phyloP scores from a whole-genome alignment of 208 protist genomes.

The Acanthamoeba castellanii region DNA sequence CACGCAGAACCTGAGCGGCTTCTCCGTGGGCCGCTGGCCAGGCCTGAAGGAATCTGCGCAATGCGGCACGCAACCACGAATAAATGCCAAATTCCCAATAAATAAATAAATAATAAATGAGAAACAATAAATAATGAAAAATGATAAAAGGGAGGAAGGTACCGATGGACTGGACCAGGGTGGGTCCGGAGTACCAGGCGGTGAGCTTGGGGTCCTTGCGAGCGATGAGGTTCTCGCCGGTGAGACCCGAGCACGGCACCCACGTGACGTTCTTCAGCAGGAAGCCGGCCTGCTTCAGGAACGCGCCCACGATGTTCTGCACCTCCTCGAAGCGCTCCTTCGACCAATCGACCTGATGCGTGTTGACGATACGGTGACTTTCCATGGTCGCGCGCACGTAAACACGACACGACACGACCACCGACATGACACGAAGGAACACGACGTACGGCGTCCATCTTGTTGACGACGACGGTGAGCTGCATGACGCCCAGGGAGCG shows the following conservation, averaged over 20 bases:
- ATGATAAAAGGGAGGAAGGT: not conserved
- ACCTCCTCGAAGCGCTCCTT: slow-evolving; percentile 85
- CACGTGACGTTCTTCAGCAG: slow-evolving; percentile 75
- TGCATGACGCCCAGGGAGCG: slow-evolving; percentile 85
- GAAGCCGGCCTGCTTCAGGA: slow-evolving; percentile 83
- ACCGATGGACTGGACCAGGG: slow-evolving; percentile 80
- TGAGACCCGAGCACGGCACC: slow-evolving; percentile 82
- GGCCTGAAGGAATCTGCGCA: slow-evolving; percentile 75
- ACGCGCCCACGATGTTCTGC: slow-evolving; percentile 71
- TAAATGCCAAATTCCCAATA: not conserved
- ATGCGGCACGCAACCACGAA: not conserved
- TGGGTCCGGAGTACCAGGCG: slow-evolving; percentile 82
- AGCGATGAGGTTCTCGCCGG: slow-evolving; percentile 81
- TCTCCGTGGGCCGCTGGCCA: slow-evolving; percentile 80
- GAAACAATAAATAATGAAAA: no score
- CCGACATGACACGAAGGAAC: not conserved
- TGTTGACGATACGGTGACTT: not conserved
- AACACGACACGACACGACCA: no score
- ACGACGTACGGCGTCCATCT: slow-evolving; percentile 83
- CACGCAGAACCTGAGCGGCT: slow-evolving; percentile 85
- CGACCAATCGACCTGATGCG: slow-evolving; percentile 70
- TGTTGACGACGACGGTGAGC: slow-evolving; percentile 89
- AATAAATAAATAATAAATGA: no score
- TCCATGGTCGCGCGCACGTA: not conserved
- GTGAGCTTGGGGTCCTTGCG: not conserved